Evolutionary conservation across 2,329 filamentous ascomycete species (phyloP), one percentile per base, ranked within the genome.

Genomic region (Orbilia ellipsospora): DNA sequence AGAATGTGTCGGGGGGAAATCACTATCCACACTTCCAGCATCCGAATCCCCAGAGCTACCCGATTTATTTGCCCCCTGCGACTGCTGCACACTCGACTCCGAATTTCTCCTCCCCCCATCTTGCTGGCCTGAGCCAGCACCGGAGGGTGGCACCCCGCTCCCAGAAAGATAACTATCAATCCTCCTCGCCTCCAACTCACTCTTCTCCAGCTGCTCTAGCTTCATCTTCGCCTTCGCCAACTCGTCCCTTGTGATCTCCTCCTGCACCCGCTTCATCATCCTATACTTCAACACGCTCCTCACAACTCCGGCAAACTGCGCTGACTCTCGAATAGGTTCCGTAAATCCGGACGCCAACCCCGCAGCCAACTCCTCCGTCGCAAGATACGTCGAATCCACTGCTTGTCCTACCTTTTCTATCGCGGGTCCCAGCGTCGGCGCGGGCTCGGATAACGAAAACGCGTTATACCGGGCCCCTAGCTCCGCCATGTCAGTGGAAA

Each of bases 281-380:
- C 95, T 87, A 81, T 97, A 99, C 78, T 92, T 89, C 65, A 99
- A 85, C 40, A 99, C 94, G 78, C 86, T 92, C 50, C 94, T 89
- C 2, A 99, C 95, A 0, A 99, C 93, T 10, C 95, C 92, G 0
- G 95, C 95, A 82, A 99, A 99, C 81, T 99, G 95, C 12, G 95
- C 94, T 80, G 93, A 96, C 83, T 99, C 95, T 66, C 96, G 89
- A 93, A 99, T 97, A 0, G 95, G 95, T 81, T 99, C 96, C 0
- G 96, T 93, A 81, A 99, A 99, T 78, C 89, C 95, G 40, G 94
- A 94, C 18, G 94, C 94, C n/a, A 99, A 84, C 0, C 91, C 91
- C 1, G 89, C 89, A 0, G 94, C 94, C 2, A 99, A 85, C 81
- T 99, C 95, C 80, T 96, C 92, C 0, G 94, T 98, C 8, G 92